These are phyloP conservation scores for Thermomucor indicae-seudaticae DNA, from an alignment of 371 early-diverging fungal genomes.

Conservation along the genomic window DNA sequence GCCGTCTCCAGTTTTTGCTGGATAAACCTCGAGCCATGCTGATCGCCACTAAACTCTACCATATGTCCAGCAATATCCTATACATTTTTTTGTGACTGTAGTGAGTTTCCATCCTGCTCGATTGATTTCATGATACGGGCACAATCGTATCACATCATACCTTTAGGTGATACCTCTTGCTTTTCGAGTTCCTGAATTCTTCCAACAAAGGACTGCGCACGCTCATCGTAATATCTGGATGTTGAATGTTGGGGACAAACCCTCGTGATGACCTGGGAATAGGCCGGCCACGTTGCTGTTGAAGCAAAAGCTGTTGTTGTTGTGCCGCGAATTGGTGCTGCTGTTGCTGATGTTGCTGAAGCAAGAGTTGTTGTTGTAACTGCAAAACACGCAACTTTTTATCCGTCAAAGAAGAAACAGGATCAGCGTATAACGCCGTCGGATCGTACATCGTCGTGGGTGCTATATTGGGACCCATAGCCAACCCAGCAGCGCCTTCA, in stretches of 20 bases:
- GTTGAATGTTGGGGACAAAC: conserved; percentile 1
- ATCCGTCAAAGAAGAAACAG: conserved; percentile 16
- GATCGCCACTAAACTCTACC: conserved; percentile 98
- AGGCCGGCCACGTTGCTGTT: conserved; percentile 41
- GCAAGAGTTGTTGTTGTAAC: conserved; percentile 36
- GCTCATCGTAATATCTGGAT: conserved; percentile 40
- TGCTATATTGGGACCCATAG: neutral
- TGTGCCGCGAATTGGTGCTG: conserved; percentile 50
- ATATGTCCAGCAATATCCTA: conserved; percentile 89
- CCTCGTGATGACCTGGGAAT: conserved; percentile 5
- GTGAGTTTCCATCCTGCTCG: neutral
- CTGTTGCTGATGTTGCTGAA: conserved; percentile 52
- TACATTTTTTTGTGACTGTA: neutral
- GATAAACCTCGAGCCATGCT: conserved; percentile 99
- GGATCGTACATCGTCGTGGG: neutral
- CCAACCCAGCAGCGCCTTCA: neutral
- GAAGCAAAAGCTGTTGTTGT: conserved; percentile 48
- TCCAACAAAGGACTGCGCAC: conserved; percentile 84
- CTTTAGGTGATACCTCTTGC: conserved; percentile 88
- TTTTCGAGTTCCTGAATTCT: conserved; percentile 94
- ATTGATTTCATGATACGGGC: neutral
- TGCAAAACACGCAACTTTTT: conserved; percentile 54
- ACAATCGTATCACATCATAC: conserved; percentile 18
- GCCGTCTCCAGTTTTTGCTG: conserved; percentile 98
- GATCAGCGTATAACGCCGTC: neutral